Evolutionary conservation across 331 rosid species (phyloP).

Genomic region (Dryas integrifolia): DNA sequence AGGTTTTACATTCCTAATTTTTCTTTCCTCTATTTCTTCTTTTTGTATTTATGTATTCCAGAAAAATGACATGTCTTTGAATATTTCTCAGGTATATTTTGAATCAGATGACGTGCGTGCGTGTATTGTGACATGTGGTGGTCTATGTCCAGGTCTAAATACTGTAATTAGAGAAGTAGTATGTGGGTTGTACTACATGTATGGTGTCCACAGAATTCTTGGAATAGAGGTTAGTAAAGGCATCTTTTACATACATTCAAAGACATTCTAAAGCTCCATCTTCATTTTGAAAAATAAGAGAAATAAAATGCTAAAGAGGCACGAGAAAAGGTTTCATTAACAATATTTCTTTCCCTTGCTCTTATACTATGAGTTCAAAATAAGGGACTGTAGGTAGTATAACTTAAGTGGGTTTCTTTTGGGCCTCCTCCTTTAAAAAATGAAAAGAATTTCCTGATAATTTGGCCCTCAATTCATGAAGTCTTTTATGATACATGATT

Average conservation of each 20-base stretch:
- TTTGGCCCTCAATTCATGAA: background rate
- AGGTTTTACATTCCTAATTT: constrained; percentile 24
- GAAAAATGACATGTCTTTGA: background rate
- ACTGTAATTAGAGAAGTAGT: constrained; percentile 53
- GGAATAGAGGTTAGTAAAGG: constrained; percentile 42
- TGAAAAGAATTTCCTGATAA: too few species aligned
- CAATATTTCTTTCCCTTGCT: background rate
- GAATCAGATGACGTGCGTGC: constrained; percentile 45
- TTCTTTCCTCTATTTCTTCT: background rate
- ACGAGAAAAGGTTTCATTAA: background rate
- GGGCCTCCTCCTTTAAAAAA: background rate
- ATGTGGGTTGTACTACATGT: constrained; percentile 49
- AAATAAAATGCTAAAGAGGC: background rate
- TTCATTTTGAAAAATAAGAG: background rate
- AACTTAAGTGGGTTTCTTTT: background rate
- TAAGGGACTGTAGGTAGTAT: background rate
- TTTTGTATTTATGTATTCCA: background rate
- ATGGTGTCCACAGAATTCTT: constrained; percentile 37
- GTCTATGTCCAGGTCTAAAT: constrained; percentile 50
- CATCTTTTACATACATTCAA: background rate
- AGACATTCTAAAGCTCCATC: background rate
- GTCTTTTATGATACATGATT: background rate
- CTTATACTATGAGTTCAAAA: background rate
- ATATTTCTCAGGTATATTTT: constrained; percentile 41
- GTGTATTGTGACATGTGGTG: constrained; percentile 56